Base-by-base conservation (phyloP, 495 filamentous ascomycete species). In the Aspergillus ostianus region DNA sequence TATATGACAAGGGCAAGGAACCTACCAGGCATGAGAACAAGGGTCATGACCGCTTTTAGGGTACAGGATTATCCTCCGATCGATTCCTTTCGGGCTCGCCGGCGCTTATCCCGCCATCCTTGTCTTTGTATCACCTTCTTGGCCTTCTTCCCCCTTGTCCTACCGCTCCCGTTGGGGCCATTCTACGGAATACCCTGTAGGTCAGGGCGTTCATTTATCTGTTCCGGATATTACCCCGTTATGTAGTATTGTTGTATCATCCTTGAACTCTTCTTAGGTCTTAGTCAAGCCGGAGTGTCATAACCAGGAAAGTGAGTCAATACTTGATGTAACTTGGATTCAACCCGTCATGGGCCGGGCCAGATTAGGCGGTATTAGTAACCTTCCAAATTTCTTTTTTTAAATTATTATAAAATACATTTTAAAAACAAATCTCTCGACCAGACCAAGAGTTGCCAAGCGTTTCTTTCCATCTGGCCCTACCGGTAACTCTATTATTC, bases 71-170 rank as follows among this genome's bases (percentile, higher is more conserved):
- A 36, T 53, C 44, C 15, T 44, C 47, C 23, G 32, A 44, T 23
- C 44, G 47, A 46, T 46, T 58, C 56, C 47, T 53, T 56, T 63
- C 47, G 51, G 51, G 29, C 48, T 56, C 47, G 47, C 52, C 61
- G 61, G 61, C 61, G 61, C 61, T 54, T 59, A 50, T 54, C 51
- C 56, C 50, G 21, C 19, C 46, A 53, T 56, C 55, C 59, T 47
- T 15, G 36, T 41, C 9, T 41, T 60, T 44, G 45, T 48, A 26
- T 36, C 18, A 29, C 36, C 51, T 30, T 45, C 15, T 53, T 57
- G n/a, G 19, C 20, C 20, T 56, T 54, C 15, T 55, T 23, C n/a
- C 13, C 49, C 46, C 47, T 47, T 47, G 47, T 30, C 56, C 55
- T 52, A 63, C 47, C 56, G 26, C 45, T 50, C 29, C 32, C 21